Conservation (phyloP, 1,284 basidiomycete genomes). For the Melampsora americana region DNA sequence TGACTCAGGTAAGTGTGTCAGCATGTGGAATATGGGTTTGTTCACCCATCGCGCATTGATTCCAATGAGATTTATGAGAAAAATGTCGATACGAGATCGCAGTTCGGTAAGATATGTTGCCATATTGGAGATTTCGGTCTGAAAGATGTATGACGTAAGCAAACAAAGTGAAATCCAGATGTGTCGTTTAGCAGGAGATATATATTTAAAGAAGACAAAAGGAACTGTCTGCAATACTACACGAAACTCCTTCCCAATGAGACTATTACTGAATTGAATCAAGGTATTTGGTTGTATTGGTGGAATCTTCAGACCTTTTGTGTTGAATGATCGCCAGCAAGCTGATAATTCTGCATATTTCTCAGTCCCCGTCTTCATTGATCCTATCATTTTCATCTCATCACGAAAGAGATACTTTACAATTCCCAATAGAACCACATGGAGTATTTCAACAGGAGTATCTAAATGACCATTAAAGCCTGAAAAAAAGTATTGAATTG, state of each 20-base stretch:
- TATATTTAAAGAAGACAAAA: slow-evolving; percentile 54
- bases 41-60: slow-evolving; percentile 56
- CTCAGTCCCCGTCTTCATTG: too few species aligned
- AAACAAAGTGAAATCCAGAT: slow-evolving; percentile 54
- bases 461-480: too few species aligned
- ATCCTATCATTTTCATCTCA: too few species aligned
- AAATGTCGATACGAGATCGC: slow-evolving; percentile 51
- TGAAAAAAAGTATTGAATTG: too few species aligned
- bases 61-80: slow-evolving; percentile 50
- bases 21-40: slow-evolving; percentile 55
- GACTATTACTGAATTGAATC: slow-evolving; percentile 52
- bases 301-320: slow-evolving; percentile 51
- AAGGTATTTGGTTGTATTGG: too few species aligned
- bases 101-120: not conserved
- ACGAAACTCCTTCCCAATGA: slow-evolving; percentile 55
- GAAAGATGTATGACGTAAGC: slow-evolving; percentile 44
- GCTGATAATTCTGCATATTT: too few species aligned
- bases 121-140: slow-evolving; percentile 6
- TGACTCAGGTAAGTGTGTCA: slow-evolving; percentile 48
- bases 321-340: not conserved
- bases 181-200: slow-evolving; percentile 46
- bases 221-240: too few species aligned
- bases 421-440: too few species aligned
- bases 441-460: too few species aligned
- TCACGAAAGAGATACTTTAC: too few species aligned